Percentiles rank a stretch among this genome's conserved stretches.
phyloP scores from a whole-genome alignment of 2,329 filamentous ascomycete species.

The Epichloe bromicola region DNA sequence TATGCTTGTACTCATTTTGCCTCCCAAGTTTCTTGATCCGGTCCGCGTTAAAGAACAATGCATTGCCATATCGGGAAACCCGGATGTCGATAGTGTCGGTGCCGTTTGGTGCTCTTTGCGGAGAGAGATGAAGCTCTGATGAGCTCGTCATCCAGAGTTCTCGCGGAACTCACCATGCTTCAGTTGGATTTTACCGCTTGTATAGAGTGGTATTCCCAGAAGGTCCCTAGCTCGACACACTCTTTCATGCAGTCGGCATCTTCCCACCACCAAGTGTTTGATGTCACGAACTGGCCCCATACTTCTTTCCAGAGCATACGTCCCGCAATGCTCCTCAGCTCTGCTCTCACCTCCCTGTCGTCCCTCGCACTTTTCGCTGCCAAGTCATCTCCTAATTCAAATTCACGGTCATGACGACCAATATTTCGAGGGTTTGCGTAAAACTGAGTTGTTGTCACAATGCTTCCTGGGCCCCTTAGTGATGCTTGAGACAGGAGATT shows the following conservation, averaged over 20 bases:
- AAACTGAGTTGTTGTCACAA: constrained; percentile 35
- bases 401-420: constrained; percentile 9
- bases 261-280: constrained; percentile 49
- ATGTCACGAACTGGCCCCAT: constrained; percentile 41
- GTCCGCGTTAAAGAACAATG: too few relatives aligned
- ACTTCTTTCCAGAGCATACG: constrained; percentile 48
- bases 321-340: constrained; percentile 39
- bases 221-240: constrained; percentile 38
- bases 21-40: too few relatives aligned
- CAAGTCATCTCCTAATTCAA: constrained; percentile 6
- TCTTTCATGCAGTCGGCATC: constrained; percentile 40
- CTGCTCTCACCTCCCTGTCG: constrained; percentile 24
- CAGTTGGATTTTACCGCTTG: constrained; percentile 34
- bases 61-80: too few relatives aligned
- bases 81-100: too few relatives aligned
- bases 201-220: constrained; percentile 46
- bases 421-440: constrained; percentile 27
- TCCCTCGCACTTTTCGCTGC: constrained; percentile 10
- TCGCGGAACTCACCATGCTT: neutral
- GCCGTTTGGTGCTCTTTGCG: too few relatives aligned
- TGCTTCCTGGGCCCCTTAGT: constrained; percentile 34
- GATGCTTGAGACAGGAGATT: constrained; percentile 44
- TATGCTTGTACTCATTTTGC: too few relatives aligned
- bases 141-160: too few relatives aligned
- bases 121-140: too few relatives aligned